Base-by-base conservation (phyloP, 345 rosid genomes). In the Ceriops decandra region DNA sequence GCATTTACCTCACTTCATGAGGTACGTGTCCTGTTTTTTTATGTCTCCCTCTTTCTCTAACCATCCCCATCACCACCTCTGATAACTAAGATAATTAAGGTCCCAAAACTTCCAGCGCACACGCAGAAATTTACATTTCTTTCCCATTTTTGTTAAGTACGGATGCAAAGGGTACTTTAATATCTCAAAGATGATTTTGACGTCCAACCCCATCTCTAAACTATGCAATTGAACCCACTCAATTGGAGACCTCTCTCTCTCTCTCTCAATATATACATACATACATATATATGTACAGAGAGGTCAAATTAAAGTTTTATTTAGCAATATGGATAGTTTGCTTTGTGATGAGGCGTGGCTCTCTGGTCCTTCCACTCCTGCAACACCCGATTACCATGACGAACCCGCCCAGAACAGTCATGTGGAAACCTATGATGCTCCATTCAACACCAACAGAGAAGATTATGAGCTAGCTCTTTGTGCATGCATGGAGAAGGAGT, bases 1-100 rank as follows among this genome's bases (percentile, higher is more conserved):
- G 89, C 90, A 89, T 89, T 87, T 87, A 87, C 87, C 88, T 66
- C 90, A 1, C 69, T 81, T 89, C 92, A 89, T 87, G 90, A 68
- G 89, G 82, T 75, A 72, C 81, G 85, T 76, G 79, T 74, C 74
- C 77, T 73, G 57, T 72, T 47, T 77, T 24, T 82, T 83, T 76
- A 81, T 64, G 19, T 72, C 71, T 36, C 66, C 28, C 49, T 2
- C 31, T 21, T 60, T 33, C 28, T 21, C 68, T 52, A 76, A 35
- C 76, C 57, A 62, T 76, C 74, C 64, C 74, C 56, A 0, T 13
- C 59, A 24, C 60, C 36, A 68, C 32, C 65, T 35, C 68, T 30
- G 47, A 62, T 71, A 57, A 74, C 66, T 63, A 13, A 56, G 42
- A 36, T 36, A 2, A 33, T 33, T 15, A 35, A 51, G 49, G 17